Conservation (phyloP, 495 filamentous ascomycete genomes). For the Penicillium canescens region DNA sequence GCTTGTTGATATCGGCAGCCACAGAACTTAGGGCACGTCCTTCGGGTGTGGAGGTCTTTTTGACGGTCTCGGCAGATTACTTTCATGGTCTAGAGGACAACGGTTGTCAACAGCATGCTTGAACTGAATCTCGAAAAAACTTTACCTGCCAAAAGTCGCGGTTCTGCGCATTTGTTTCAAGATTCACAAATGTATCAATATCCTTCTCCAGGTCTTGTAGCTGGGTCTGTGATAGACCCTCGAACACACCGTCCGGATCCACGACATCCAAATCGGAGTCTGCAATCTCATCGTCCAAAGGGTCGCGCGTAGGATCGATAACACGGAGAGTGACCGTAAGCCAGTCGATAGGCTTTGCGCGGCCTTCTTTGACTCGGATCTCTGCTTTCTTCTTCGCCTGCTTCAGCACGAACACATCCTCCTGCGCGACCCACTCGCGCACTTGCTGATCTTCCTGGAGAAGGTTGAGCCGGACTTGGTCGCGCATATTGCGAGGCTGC, state of each 20-base stretch:
- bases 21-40: constrained; percentile 79
- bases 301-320: constrained; percentile 76
- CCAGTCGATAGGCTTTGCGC: constrained; percentile 94
- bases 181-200: constrained; percentile 77
- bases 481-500: constrained; percentile 41
- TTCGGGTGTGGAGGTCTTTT: constrained; percentile 64
- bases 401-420: constrained; percentile 94
- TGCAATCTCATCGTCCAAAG: constrained; percentile 79
- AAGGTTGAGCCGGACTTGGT: constrained; percentile 58
- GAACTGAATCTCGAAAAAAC: background rate
- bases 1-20: constrained; percentile 80
- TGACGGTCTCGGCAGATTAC: constrained; percentile 79
- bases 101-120: constrained; percentile 20
- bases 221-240: constrained; percentile 68
- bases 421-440: constrained; percentile 84
- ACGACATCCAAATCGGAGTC: constrained; percentile 78
- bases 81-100: constrained; percentile 64
- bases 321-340: constrained; percentile 87
- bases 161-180: constrained; percentile 79
- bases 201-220: constrained; percentile 80
- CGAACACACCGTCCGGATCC: constrained; percentile 79
- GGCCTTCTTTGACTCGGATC: constrained; percentile 90
- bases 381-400: constrained; percentile 98
- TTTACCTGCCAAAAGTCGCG: constrained; percentile 81
- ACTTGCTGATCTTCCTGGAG: constrained; percentile 75